These are phyloP conservation scores for Stylosanthes scabra DNA, from an alignment of 331 rosid genomes.

Conservation along the genomic window DNA sequence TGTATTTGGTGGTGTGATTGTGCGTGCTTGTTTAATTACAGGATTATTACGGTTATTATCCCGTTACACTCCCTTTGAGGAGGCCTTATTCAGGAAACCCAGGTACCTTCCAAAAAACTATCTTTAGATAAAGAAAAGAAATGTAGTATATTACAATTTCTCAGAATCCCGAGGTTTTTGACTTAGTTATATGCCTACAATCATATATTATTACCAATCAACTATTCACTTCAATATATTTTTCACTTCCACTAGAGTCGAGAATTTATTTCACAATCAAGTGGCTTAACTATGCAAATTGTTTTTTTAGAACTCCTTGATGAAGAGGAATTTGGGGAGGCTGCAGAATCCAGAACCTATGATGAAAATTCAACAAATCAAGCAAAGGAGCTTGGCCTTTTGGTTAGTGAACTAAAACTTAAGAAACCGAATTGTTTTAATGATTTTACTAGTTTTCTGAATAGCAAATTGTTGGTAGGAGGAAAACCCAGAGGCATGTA, in stretches of 20 bases:
- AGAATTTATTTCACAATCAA: conserved; percentile 18
- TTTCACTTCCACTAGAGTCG: background rate
- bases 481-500: conserved; percentile 62
- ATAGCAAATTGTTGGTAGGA: conserved; percentile 57
- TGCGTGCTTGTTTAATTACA: conserved; percentile 46
- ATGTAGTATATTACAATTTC: background rate
- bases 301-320: conserved; percentile 57
- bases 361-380: conserved; percentile 56
- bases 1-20: conserved; percentile 10
- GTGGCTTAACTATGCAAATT: conserved; percentile 29
- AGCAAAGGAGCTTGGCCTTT: conserved; percentile 64
- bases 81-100: conserved; percentile 86
- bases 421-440: background rate
- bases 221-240: background rate
- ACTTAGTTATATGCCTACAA: conserved; percentile 22
- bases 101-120: conserved; percentile 54
- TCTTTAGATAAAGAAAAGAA: conserved; percentile 16
- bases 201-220: background rate
- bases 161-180: conserved; percentile 2
- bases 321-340: conserved; percentile 70
- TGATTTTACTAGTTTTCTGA: conserved; percentile 12
- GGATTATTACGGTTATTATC: conserved; percentile 74
- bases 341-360: conserved; percentile 47
- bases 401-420: conserved; percentile 48
- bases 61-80: conserved; percentile 73